Evolutionary conservation across 2,329 filamentous ascomycete genomes (phyloP).

Genomic region (Phaeosphaeriaceae sp.): DNA sequence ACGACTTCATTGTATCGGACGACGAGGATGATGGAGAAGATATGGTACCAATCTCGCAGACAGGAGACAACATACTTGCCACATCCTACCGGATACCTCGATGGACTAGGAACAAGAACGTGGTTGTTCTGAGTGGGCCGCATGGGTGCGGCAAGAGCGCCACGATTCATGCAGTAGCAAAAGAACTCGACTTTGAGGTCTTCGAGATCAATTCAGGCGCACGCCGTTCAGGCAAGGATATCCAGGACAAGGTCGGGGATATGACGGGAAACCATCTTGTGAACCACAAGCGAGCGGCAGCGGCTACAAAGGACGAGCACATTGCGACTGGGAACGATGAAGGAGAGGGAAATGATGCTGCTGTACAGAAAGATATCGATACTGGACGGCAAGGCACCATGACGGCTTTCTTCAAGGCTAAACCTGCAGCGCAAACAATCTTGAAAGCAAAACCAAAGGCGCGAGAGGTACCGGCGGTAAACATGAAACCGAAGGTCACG

Average conservation of each 20-base stretch:
- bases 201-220: constrained; percentile 92
- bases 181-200: constrained; percentile 89
- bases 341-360: constrained; percentile 49
- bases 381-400: constrained; percentile 80
- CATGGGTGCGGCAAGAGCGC: constrained; percentile 93
- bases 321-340: constrained; percentile 40
- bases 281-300: constrained; percentile 53
- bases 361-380: constrained; percentile 65
- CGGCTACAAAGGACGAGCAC: constrained; percentile 33
- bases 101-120: constrained; percentile 65
- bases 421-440: constrained; percentile 30
- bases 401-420: constrained; percentile 77
- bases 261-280: constrained; percentile 97
- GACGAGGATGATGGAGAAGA: constrained; percentile 41
- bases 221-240: constrained; percentile 85
- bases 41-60: constrained; percentile 73
- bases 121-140: constrained; percentile 87
- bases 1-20: constrained; percentile 46
- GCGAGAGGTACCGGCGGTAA: constrained; percentile 13
- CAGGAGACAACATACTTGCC: constrained; percentile 59
- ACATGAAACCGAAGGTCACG: constrained; percentile 18
- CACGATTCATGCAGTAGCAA: constrained; percentile 88
- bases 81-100: constrained; percentile 46
- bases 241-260: constrained; percentile 90
- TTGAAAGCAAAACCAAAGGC: constrained; percentile 23